phyloP scores from a whole-genome alignment of 1,284 basidiomycete genomes.

The Pseudozyma hubeiensis region DNA sequence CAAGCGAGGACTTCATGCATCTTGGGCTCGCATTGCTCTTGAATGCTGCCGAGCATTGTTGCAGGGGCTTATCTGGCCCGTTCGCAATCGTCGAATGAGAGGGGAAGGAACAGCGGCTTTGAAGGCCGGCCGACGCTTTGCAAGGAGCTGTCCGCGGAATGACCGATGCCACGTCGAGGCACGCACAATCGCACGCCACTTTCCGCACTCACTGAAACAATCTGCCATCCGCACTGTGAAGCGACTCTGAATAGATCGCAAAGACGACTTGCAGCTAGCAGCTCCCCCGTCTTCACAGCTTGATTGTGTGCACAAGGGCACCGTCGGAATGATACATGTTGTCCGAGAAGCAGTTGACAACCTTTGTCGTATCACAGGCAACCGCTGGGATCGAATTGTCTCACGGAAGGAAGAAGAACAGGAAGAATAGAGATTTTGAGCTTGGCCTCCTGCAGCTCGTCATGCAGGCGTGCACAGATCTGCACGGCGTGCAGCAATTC shows the following conservation, averaged over 20 bases:
- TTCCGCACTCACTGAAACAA: neutral
- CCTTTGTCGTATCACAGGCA: neutral
- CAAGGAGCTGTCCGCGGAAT: constrained; percentile 4
- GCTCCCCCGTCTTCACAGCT: no score
- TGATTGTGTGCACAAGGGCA: no score
- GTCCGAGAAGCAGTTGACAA: neutral
- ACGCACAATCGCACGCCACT: neutral
- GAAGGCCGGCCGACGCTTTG: constrained; percentile 14
- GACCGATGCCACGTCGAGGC: constrained; percentile 2
- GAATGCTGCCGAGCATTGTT: neutral
- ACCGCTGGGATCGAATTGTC: neutral
- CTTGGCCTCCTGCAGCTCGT: constrained; percentile 10
- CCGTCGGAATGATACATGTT: no score
- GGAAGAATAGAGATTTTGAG: neutral
- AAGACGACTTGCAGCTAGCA: no score
- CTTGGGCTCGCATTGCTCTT: neutral
- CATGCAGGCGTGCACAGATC: constrained; percentile 47
- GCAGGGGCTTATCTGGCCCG: constrained; percentile 2
- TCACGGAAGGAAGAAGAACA: constrained; percentile 6
- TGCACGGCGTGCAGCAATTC: constrained; percentile 31
- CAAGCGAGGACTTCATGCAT: constrained; percentile 9
- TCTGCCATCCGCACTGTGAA: neutral
- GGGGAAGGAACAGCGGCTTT: constrained; percentile 2
- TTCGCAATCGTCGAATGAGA: no score
- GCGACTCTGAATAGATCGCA: no score